Conservation (phyloP, 2,329 filamentous ascomycete species). For the Arthrobotrys pseudoclavata region DNA sequence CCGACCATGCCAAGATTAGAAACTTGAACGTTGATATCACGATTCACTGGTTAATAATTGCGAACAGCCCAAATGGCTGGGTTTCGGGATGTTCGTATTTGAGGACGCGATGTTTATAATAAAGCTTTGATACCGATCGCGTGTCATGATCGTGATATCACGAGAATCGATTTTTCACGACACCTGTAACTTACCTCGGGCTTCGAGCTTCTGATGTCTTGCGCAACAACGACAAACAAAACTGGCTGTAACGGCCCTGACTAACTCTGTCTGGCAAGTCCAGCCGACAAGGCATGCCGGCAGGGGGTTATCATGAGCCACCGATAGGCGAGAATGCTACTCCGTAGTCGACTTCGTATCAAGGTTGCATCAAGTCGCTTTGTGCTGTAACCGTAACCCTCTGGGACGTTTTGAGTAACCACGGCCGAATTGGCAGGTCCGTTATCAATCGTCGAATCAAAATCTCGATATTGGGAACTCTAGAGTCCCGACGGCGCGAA, state of each 20-base stretch:
- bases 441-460: neutral
- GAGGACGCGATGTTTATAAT: neutral
- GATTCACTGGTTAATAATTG: conserved; percentile 2
- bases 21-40: neutral
- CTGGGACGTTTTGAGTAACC: conserved; percentile 18
- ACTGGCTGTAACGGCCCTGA: conserved; percentile 21
- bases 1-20: neutral
- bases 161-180: neutral
- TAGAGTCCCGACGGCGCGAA: neutral
- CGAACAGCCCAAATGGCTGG: neutral
- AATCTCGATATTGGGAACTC: neutral
- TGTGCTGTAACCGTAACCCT: neutral
- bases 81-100: neutral
- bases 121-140: neutral
- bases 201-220: no score
- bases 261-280: conserved; percentile 46
- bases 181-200: neutral
- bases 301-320: neutral
- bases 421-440: conserved; percentile 11
- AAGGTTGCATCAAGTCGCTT: conserved; percentile 10
- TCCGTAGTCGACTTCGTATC: neutral
- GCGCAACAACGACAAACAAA: no score
- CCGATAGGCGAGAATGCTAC: conserved; percentile 47
- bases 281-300: conserved; percentile 47
- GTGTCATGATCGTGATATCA: neutral